These are phyloP conservation scores for Fusarium equiseti DNA, from an alignment of 2,329 filamentous ascomycete genomes.

Conservation along the genomic window DNA sequence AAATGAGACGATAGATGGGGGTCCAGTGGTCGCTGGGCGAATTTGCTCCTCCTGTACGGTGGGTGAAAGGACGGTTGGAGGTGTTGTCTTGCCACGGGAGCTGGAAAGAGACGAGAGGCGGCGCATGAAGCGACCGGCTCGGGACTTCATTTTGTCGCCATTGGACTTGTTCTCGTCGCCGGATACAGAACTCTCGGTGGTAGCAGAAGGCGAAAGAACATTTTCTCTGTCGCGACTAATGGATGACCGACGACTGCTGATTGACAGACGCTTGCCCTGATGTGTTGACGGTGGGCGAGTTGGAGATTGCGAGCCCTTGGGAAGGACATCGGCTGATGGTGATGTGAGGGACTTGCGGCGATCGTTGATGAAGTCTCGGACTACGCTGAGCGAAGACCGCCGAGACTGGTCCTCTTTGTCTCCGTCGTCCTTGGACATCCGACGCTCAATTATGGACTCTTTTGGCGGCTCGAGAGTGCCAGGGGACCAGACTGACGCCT, in stretches of 20 bases:
- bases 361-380: slow-evolving; percentile 73
- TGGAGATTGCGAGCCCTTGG: slow-evolving; percentile 56
- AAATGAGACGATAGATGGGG: slow-evolving; percentile 68
- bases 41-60: slow-evolving; percentile 62
- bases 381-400: slow-evolving; percentile 70
- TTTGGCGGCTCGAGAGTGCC: slow-evolving; percentile 50
- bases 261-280: slow-evolving; percentile 69
- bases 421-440: slow-evolving; percentile 58
- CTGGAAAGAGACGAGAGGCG: slow-evolving; percentile 67
- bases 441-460: slow-evolving; percentile 63
- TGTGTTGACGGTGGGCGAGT: slow-evolving; percentile 62
- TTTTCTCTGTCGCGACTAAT: slow-evolving; percentile 58
- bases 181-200: slow-evolving; percentile 60
- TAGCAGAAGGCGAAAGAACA: slow-evolving; percentile 56
- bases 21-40: slow-evolving; percentile 49
- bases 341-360: slow-evolving; percentile 65
- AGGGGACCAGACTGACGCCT: slow-evolving; percentile 46
- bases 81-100: slow-evolving; percentile 58
- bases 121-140: slow-evolving; percentile 69
- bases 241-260: slow-evolving; percentile 70
- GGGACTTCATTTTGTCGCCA: slow-evolving; percentile 62
- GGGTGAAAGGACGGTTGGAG: slow-evolving; percentile 60
- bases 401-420: slow-evolving; percentile 57
- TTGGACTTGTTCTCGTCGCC: slow-evolving; percentile 61
- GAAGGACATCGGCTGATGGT: slow-evolving; percentile 58